phyloP scores from a whole-genome alignment of 2,329 filamentous ascomycete species.

The Fusarium veterinarium region DNA sequence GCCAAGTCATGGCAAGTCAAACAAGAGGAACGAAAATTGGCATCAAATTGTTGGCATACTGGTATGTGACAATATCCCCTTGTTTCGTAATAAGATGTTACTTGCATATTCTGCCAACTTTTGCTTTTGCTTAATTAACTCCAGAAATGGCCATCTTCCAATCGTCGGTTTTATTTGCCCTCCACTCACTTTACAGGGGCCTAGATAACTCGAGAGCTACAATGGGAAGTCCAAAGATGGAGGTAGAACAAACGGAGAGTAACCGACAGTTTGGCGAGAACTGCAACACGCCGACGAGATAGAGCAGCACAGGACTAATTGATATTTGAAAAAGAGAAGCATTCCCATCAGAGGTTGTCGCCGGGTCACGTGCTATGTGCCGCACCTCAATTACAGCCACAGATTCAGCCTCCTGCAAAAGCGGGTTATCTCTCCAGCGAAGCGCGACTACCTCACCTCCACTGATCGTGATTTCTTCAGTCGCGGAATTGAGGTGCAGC shows the following conservation, averaged over 20 bases:
- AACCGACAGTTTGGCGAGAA: not conserved
- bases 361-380: slow-evolving; percentile 4
- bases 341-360: not conserved
- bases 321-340: not conserved
- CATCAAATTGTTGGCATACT: not conserved
- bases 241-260: not conserved
- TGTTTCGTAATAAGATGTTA: not conserved
- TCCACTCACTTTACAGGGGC: not conserved
- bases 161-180: not conserved
- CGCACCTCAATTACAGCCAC: slow-evolving; percentile 20
- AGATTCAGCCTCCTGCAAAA: slow-evolving; percentile 2
- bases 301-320: not conserved
- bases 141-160: not conserved
- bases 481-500: slow-evolving; percentile 2
- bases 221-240: not conserved
- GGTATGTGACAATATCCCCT: not conserved
- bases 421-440: slow-evolving; percentile 1
- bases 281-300: not conserved
- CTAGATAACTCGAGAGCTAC: not conserved
- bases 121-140: slow-evolving; percentile 17
- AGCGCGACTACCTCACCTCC: not conserved
- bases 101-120: not conserved
- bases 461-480: slow-evolving; percentile 12
- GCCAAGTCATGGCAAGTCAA: not conserved
- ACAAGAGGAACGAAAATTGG: not conserved